Evolutionary conservation across 2,329 filamentous ascomycete species (phyloP).

Genomic region (Aspergillus sergii): DNA sequence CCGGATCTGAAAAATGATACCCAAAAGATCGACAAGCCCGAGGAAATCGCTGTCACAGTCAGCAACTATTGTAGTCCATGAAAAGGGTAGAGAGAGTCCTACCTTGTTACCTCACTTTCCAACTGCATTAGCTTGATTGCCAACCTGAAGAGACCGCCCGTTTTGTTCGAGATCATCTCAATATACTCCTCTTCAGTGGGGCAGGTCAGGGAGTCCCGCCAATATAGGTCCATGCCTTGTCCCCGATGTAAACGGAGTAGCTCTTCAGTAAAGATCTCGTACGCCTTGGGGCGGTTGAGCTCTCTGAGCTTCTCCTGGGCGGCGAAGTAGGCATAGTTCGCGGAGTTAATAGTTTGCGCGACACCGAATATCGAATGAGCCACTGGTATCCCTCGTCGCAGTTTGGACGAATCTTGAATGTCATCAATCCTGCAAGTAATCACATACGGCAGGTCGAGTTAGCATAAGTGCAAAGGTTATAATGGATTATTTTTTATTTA

Average conservation of each 20-base stretch:
- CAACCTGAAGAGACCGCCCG: constrained; percentile 45
- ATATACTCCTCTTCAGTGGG: constrained; percentile 46
- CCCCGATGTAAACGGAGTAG: constrained; percentile 43
- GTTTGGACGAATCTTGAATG: constrained; percentile 50
- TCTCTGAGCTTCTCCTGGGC: constrained; percentile 28
- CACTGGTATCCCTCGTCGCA: constrained; percentile 50
- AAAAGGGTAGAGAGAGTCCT: too few species aligned
- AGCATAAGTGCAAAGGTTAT: not conserved
- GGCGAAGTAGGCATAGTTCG: constrained; percentile 47
- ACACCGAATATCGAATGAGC: constrained; percentile 53
- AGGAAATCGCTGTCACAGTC: constrained; percentile 42
- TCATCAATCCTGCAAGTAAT: constrained; percentile 47
- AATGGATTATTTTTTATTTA: too few species aligned
- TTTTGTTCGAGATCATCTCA: constrained; percentile 47
- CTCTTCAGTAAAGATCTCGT: constrained; percentile 40
- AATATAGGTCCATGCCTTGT: constrained; percentile 48
- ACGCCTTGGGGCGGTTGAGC: constrained; percentile 16
- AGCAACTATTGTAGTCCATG: not conserved
- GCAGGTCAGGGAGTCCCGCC: constrained; percentile 40
- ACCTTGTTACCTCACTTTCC: not conserved
- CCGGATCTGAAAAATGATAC: constrained; percentile 40
- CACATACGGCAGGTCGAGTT: not conserved
- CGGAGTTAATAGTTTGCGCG: constrained; percentile 52
- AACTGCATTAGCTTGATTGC: constrained; percentile 42
- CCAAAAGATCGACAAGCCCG: constrained; percentile 22